Percentiles rank a stretch among this genome's conserved stretches.
Conservation (phyloP, 2,329 filamentous ascomycete genomes). For the Colletotrichum spaethianum region DNA sequence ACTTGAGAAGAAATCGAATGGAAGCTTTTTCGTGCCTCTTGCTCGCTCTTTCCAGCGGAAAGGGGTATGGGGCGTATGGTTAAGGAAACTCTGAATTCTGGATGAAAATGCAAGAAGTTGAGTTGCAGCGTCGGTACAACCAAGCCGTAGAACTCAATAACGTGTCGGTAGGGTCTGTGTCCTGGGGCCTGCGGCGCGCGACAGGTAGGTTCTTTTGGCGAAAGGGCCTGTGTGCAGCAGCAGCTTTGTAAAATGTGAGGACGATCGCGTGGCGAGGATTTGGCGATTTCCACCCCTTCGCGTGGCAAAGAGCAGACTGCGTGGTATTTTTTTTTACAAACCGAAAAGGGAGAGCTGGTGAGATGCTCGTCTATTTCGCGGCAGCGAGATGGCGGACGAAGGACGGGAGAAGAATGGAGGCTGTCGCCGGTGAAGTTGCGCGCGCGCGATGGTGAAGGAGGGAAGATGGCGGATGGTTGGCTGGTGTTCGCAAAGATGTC, state of each 20-base stretch:
- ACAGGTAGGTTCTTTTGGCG: conserved; percentile 32
- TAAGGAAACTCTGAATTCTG: conserved; percentile 38
- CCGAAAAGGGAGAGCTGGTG: background rate
- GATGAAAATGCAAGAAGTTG: conserved; percentile 41
- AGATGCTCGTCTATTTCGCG: conserved; percentile 3
- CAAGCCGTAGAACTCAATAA: conserved; percentile 39
- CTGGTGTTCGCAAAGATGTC: conserved; percentile 38
- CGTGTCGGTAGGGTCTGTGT: conserved; percentile 37
- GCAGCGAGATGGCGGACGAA: conserved; percentile 9
- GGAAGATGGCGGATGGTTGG: conserved; percentile 42
- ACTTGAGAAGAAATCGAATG: conserved; percentile 36
- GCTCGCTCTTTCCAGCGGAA: conserved; percentile 22
- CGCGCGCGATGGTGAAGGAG: conserved; percentile 39
- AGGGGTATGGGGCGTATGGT: conserved; percentile 34
- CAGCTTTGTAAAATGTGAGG: conserved; percentile 28
- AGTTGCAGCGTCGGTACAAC: conserved; percentile 39
- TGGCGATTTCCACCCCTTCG: background rate
- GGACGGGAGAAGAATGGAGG: conserved; percentile 26
- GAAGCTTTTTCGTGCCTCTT: conserved; percentile 37
- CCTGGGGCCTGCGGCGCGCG: conserved; percentile 29
- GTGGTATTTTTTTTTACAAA: background rate
- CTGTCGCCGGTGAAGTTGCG: conserved; percentile 36
- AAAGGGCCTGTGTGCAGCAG: conserved; percentile 33
- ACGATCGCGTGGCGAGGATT: conserved; percentile 24
- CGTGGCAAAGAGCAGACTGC: conserved; percentile 7